Base-by-base conservation (phyloP, 2,329 filamentous ascomycete genomes). In the Botrytis sinoallii region DNA sequence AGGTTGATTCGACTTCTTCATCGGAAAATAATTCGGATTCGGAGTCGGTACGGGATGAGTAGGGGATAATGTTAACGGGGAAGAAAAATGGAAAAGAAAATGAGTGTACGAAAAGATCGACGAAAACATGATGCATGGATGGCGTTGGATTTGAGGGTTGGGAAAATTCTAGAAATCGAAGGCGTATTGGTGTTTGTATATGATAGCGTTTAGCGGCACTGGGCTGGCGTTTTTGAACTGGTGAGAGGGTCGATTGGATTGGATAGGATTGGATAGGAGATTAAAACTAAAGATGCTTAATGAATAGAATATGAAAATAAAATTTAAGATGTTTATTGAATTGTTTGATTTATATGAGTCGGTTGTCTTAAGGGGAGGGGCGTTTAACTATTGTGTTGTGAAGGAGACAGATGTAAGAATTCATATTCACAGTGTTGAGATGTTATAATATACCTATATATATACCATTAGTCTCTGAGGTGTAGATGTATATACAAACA, bases 181-280 rank as follows among this genome's bases (percentile, higher is more conserved):
- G 55, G 59, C 44, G 12, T 8, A 70, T 40, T n/a, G 32, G 69
- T 48, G 32, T 64, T 64, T 38, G 46, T 68, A 42, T 57, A 57
- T 64, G 69, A 71, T 71, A 71, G 69, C 69, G 69, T 63, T 71
- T 64, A 71, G 69, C 69, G 59, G 69, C 69, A 68, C 66, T 57
- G 25, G 48, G 25, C 40, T 68, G 48, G 66, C 38, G 66, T 68
- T 57, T 42, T 38, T 22, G 66, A 16, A 29, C 25, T 5, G 35
- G 29, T 32, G n/a, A 42, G 20, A n/a, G 18, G n/a, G 25, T 42
- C 9, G n/a, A 42, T 29, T 57, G 42, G 40, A 29, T 44, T 64
- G 42, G n/a, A 20, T 64, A 46, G 40, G 40, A 64, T 46, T 22
- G 9, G 38, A 44, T n/a, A 29, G 35, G 46, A 46, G n/a, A 67